Percentiles rank a stretch among this genome's conserved stretches.
phyloP scores from a whole-genome alignment of 2,329 filamentous ascomycete species.

The Lasiodiplodia gonubiensis region DNA sequence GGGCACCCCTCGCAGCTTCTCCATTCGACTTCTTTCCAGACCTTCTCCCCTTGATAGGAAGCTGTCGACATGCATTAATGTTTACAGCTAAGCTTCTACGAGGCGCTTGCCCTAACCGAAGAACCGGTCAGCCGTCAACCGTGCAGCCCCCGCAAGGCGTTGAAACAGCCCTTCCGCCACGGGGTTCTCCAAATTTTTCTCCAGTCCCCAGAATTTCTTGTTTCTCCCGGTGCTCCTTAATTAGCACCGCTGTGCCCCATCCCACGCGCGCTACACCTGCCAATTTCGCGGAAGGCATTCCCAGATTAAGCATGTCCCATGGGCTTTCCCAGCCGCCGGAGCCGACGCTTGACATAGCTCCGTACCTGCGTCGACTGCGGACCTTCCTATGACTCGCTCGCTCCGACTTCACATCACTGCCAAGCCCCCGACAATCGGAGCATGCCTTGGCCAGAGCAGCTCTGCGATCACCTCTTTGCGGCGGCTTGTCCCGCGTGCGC shows the following conservation, averaged over 20 bases:
- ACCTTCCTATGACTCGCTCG: constrained; percentile 2
- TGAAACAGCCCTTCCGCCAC: not conserved
- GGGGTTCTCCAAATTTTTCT: not conserved
- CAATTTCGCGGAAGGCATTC: not conserved
- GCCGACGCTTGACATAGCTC: not conserved
- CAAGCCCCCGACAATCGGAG: constrained; percentile 21
- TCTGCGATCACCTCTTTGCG: not conserved
- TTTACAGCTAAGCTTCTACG: not conserved
- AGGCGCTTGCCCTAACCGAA: not conserved
- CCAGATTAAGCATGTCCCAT: constrained; percentile 18
- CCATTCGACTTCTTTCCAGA: not conserved
- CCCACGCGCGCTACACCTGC: not conserved
- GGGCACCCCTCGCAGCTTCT: not conserved
- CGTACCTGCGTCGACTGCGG: constrained; percentile 9
- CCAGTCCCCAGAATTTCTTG: not conserved
- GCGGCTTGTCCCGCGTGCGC: constrained; percentile 1
- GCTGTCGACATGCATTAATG: not conserved
- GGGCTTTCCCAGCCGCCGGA: constrained; percentile 3
- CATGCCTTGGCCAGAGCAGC: constrained; percentile 1
- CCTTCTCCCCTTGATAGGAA: not conserved
- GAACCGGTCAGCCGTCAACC: not conserved
- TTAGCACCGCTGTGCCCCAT: not conserved
- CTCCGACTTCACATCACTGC: not conserved
- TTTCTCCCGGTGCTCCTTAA: not conserved
- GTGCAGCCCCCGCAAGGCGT: not conserved